These are phyloP conservation scores for Alternaria gansuensis DNA, from an alignment of 2,329 filamentous ascomycete genomes.

Conservation along the genomic window DNA sequence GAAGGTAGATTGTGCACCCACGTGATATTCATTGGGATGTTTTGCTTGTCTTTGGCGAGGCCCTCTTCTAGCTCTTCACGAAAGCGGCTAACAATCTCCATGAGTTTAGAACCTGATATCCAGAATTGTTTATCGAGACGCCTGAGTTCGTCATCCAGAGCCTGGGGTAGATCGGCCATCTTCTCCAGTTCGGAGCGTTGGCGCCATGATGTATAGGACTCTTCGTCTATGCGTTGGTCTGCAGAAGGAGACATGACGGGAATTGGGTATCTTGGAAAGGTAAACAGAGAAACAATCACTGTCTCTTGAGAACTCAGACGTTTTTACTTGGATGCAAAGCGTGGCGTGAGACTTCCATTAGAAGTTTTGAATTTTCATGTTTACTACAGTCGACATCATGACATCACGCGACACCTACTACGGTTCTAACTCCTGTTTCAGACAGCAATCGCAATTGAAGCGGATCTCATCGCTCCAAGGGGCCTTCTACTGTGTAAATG, in stretches of 20 bases:
- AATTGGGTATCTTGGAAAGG: not conserved
- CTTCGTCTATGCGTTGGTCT: conserved; percentile 19
- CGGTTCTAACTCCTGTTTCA: conserved; percentile 9
- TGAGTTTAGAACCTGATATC: conserved; percentile 34
- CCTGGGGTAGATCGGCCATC: conserved; percentile 29
- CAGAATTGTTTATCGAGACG: conserved; percentile 37
- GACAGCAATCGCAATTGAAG: conserved; percentile 5
- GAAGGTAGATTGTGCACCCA: conserved; percentile 93
- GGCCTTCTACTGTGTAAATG: conserved; percentile 20
- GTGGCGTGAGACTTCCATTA: not conserved
- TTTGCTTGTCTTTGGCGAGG: conserved; percentile 29
- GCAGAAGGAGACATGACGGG: conserved; percentile 25
- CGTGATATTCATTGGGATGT: conserved; percentile 87
- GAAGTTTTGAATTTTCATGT: not conserved
- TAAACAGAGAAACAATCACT: not conserved
- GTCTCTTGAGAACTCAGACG: not conserved
- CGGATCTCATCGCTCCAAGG: conserved; percentile 7
- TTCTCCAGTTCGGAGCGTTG: conserved; percentile 32
- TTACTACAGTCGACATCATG: conserved; percentile 23
- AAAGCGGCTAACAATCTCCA: conserved; percentile 36
- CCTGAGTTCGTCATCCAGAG: conserved; percentile 34
- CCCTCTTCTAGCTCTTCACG: conserved; percentile 40
- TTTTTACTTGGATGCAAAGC: not conserved
- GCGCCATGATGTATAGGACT: conserved; percentile 30
- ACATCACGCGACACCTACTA: conserved; percentile 24